Evolutionary conservation across 2,329 filamentous ascomycete species (phyloP).

Genomic region (Myriosclerotinia duriaeana): DNA sequence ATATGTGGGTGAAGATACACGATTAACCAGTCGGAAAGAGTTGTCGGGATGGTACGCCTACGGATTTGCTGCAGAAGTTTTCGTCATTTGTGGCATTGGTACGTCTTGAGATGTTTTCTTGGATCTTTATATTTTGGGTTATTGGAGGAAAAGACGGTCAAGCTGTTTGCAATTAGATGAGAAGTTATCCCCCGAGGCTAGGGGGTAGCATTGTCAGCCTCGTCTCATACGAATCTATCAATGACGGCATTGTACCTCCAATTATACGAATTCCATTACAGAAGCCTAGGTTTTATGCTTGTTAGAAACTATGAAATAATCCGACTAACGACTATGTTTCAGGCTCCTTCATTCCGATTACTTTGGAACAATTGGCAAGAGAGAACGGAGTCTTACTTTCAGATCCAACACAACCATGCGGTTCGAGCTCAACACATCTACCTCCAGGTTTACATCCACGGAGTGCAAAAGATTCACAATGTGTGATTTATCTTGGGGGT

Average conservation of each 20-base stretch:
- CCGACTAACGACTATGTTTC: slow-evolving; percentile 29
- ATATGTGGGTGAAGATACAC: slow-evolving; percentile 81
- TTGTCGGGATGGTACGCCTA: slow-evolving; percentile 94
- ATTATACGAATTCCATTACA: slow-evolving; percentile 14
- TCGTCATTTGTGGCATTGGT: slow-evolving; percentile 88
- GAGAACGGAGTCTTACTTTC: slow-evolving; percentile 85
- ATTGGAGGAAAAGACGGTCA: slow-evolving; percentile 1
- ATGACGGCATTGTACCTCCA: slow-evolving; percentile 21
- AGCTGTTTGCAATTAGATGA: slow-evolving; percentile 15
- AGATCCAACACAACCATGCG: slow-evolving; percentile 75
- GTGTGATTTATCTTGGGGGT: slow-evolving; percentile 78
- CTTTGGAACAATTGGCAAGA: slow-evolving; percentile 87
- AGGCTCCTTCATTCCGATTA: slow-evolving; percentile 95
- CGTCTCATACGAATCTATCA: neutral
- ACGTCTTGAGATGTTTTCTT: slow-evolving; percentile 41
- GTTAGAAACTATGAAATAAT: neutral
- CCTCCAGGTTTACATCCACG: slow-evolving; percentile 24
- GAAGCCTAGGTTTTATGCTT: slow-evolving; percentile 17
- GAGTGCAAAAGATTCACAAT: slow-evolving; percentile 58
- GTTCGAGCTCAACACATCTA: slow-evolving; percentile 39
- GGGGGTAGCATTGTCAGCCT: slow-evolving; percentile 3
- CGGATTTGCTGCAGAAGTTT: slow-evolving; percentile 93
- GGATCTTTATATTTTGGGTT: neutral
- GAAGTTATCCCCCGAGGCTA: neutral
- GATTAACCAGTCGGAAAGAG: slow-evolving; percentile 85